Evolutionary conservation across 345 rosid species (phyloP), one percentile per base, ranked within the genome.

Genomic region (Linum tenue): DNA sequence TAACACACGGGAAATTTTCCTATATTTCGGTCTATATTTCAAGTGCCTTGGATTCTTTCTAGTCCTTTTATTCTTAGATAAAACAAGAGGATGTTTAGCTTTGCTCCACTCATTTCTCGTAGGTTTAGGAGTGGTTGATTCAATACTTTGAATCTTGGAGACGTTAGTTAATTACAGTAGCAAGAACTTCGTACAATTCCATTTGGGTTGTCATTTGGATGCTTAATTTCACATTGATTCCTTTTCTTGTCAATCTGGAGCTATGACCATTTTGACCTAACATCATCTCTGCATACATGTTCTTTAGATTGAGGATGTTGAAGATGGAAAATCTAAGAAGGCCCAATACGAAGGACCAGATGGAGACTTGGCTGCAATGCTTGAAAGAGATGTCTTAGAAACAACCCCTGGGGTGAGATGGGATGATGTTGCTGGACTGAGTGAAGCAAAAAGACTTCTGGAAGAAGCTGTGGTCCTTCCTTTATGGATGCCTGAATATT

Each of bases 381-480:
- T 95, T 76, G 99, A 91, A 80, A 84, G 99, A 82, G 99, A 95
- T 84, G 97, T 95, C 66, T 73, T 95, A 83, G 99, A 95, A 82
- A 83, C 96, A 62, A 87, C 77, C 66, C 99, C 99, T 56, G 96
- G 99, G 67, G 97, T 91, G 56, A 86, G 88, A 75, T 95, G 99
- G 99, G 99, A 91, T 68, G 99, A 95, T 75, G 99, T 95, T 73
- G 99, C 99, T 56, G 99, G 99, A 64, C 83, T 95, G 81, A 82
- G 86, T 60, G 99, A 95, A 83, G 99, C 99, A 60, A 95, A 94
- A 80, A 80, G 99, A 67, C 94, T 95, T 72, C 83, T 95, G 64
- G 99, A 95, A 83, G 97, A 95, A 80, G 99, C 99, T 56, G 97
- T 95, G 71, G 99, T 95, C 59, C 99, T 95, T 83, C 99, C 99